These are phyloP conservation scores for Casaregolazyma suthepensis DNA, from an alignment of 1,139 yeast species.

Conservation along the genomic window DNA sequence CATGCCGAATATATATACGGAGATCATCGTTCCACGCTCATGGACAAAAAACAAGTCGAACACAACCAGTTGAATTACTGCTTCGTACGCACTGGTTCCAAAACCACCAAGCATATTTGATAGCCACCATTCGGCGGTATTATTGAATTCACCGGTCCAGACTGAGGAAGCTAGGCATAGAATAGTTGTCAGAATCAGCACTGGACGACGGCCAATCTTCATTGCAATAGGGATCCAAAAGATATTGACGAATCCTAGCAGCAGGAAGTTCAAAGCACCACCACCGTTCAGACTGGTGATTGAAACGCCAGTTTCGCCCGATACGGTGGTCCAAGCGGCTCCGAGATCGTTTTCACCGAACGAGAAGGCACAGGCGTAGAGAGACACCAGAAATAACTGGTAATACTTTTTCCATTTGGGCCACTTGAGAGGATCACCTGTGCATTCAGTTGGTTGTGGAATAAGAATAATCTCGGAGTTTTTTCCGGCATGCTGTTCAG, in stretches of 20 bases:
- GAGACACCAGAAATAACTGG: conserved; percentile 41
- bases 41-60: conserved; percentile 55
- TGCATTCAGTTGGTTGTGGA: conserved; percentile 44
- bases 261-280: conserved; percentile 44
- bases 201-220: conserved; percentile 50
- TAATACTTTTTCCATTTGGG: conserved; percentile 34
- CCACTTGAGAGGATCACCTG: conserved; percentile 49
- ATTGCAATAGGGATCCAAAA: conserved; percentile 47
- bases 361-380: conserved; percentile 20
- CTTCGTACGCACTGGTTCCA: conserved; percentile 49
- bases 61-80: conserved; percentile 44
- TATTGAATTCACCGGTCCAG: conserved; percentile 28
- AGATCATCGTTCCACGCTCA: conserved; percentile 66
- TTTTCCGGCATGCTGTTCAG: conserved; percentile 19
- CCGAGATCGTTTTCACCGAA: conserved; percentile 32
- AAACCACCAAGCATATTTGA: conserved; percentile 42
- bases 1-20: conserved; percentile 68
- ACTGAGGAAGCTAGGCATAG: conserved; percentile 23
- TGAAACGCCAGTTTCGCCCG: conserved; percentile 37
- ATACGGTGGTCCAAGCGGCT: conserved; percentile 19
- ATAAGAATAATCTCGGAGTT: conserved; percentile 36
- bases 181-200: conserved; percentile 35
- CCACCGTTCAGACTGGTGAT: conserved; percentile 42
- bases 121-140: conserved; percentile 33
- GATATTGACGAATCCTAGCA: conserved; percentile 46